Conservation (phyloP, 2,329 filamentous ascomycete genomes). For the Penicillium sp. region DNA sequence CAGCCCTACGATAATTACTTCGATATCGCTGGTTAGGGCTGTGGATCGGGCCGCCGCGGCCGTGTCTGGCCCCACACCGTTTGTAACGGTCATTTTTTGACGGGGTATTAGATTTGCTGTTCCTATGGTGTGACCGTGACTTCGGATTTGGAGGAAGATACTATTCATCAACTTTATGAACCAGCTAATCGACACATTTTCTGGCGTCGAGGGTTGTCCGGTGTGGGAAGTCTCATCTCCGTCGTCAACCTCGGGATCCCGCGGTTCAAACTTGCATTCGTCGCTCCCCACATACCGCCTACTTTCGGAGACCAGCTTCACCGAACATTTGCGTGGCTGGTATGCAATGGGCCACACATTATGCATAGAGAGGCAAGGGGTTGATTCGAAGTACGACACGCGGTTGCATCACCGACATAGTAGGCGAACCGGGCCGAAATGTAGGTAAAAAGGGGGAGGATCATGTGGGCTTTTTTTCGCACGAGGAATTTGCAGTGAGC, state of each 20-base stretch:
- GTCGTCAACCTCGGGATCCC: neutral
- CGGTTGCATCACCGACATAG: neutral
- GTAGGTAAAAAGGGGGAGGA: neutral
- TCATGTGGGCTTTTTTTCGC: neutral
- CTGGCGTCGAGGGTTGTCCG: neutral
- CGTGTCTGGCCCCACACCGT: neutral
- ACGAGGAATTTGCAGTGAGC: neutral
- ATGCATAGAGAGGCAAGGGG: slow-evolving; percentile 1
- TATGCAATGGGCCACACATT: neutral
- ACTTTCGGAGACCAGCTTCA: neutral
- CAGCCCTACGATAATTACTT: slow-evolving; percentile 39
- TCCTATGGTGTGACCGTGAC: neutral
- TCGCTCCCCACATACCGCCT: slow-evolving; percentile 2
- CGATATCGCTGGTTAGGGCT: neutral
- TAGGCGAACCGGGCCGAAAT: neutral
- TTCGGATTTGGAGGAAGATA: neutral
- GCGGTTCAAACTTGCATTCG: slow-evolving; percentile 1
- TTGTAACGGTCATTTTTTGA: slow-evolving; percentile 1
- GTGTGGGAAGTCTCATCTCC: slow-evolving; percentile 1
- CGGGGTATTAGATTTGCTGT: neutral
- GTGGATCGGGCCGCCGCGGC: neutral
- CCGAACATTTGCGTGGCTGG: neutral
- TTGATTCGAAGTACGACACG: neutral
- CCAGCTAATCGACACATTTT: neutral
- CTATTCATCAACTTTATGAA: neutral